Evolutionary conservation across 176 grass and related monocot genomes (phyloP).

Genomic region (Oryza meyeriana): DNA sequence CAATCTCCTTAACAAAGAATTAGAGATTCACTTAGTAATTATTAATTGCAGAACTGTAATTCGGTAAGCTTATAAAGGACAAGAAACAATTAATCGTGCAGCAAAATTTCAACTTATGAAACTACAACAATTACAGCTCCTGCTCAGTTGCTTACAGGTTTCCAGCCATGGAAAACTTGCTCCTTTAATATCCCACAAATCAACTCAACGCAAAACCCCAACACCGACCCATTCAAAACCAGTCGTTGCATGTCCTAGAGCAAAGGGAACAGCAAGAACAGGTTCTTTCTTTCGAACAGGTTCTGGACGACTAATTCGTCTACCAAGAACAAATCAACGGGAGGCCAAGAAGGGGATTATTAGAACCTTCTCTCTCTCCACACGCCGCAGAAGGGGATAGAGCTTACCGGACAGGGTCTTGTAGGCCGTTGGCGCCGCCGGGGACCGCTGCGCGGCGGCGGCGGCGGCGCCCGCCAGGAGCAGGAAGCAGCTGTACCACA

Average conservation of each 20-base stretch:
- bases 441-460: conserved; percentile 31
- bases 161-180: background rate
- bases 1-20: background rate
- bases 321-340: background rate
- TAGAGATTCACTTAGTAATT: background rate
- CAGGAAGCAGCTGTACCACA: conserved; percentile 37
- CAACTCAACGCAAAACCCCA: background rate
- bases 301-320: background rate
- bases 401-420: conserved; percentile 62
- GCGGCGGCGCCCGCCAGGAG: conserved; percentile 30
- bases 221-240: background rate
- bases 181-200: background rate
- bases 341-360: background rate
- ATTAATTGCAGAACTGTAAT: background rate
- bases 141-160: background rate
- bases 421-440: conserved; percentile 13
- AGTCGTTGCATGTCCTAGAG: background rate
- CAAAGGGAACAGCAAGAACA: background rate
- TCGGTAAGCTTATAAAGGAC: background rate
- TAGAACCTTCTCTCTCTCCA: background rate
- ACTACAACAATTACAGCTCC: background rate
- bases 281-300: too few species aligned
- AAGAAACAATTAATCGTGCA: background rate
- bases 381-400: background rate
- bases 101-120: background rate